phyloP scores from a whole-genome alignment of 805 yeast species.

The Teunomyces lycoperdinae region DNA sequence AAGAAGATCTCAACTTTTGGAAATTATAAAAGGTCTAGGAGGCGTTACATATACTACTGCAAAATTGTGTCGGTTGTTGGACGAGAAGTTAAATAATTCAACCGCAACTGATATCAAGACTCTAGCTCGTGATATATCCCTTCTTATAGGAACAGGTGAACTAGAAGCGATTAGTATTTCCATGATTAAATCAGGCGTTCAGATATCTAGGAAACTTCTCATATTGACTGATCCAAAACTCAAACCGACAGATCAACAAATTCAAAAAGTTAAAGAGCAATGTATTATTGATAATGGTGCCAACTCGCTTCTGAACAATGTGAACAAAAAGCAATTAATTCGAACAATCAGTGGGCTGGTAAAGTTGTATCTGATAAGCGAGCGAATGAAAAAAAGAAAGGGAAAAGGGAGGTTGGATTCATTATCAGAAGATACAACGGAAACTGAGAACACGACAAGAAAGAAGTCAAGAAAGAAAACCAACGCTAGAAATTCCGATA shows the following conservation, averaged over 20 bases:
- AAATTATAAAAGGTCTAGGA: constrained; percentile 32
- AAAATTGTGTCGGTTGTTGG: constrained; percentile 30
- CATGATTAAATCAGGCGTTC: constrained; percentile 25
- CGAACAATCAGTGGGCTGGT: constrained; percentile 30
- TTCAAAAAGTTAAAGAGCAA: constrained; percentile 22
- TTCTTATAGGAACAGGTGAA: constrained; percentile 19
- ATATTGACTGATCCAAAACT: constrained; percentile 25
- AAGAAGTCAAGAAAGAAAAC: constrained; percentile 7
- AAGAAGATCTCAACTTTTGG: constrained; percentile 28
- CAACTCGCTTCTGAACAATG: constrained; percentile 8
- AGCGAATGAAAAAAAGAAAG: constrained; percentile 5
- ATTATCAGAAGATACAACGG: constrained; percentile 8
- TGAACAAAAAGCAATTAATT: constrained; percentile 1
- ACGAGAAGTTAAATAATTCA: constrained; percentile 22
- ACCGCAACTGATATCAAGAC: constrained; percentile 40
- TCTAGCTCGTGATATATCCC: constrained; percentile 34
- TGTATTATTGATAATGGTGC: constrained; percentile 27
- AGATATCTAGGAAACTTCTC: constrained; percentile 28
- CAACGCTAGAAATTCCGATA: not conserved
- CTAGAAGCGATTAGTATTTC: constrained; percentile 22
- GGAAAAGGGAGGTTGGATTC: constrained; percentile 23
- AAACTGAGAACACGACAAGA: constrained; percentile 6
- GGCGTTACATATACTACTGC: constrained; percentile 38
- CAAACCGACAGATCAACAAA: constrained; percentile 26
- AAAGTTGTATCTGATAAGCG: constrained; percentile 5